Conservation (phyloP, 2,329 filamentous ascomycete genomes). For the Dothistroma pini region DNA sequence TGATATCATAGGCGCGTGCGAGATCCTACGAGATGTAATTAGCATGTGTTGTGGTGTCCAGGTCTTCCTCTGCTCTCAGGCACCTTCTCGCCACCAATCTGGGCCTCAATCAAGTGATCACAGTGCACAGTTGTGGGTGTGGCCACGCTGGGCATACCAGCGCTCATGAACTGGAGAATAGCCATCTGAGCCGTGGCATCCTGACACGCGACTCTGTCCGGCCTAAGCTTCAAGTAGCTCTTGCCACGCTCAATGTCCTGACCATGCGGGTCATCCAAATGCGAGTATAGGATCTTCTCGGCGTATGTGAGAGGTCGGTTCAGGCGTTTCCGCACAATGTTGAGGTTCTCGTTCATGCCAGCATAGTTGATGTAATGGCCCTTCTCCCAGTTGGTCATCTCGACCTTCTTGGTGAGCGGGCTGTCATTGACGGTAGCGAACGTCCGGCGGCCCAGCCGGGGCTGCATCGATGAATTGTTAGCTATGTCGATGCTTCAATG, state of each 20-base stretch:
- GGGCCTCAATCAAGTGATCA: conserved; percentile 98
- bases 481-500: conserved; percentile 12
- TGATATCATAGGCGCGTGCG: no score
- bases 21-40: conserved; percentile 38
- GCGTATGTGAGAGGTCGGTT: conserved; percentile 92
- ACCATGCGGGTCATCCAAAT: conserved; percentile 92
- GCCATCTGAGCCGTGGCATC: conserved; percentile 99
- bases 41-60: no score
- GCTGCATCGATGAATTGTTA: conserved; percentile 25
- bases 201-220: conserved; percentile 97
- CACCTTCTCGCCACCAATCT: conserved; percentile 88
- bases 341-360: conserved; percentile 98
- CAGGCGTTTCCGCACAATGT: conserved; percentile 81
- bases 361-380: conserved; percentile 97
- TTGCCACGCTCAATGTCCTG: conserved; percentile 95
- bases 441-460: conserved; percentile 50
- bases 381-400: conserved; percentile 96
- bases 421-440: conserved; percentile 85
- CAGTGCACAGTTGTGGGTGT: conserved; percentile 97
- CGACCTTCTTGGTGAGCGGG: conserved; percentile 90
- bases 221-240: conserved; percentile 94
- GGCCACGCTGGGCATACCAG: conserved; percentile 90
- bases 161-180: conserved; percentile 99
- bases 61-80: no score
- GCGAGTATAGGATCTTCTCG: conserved; percentile 99